These are phyloP conservation scores for Neofusicoccum sp. DNA, from an alignment of 2,329 filamentous ascomycete genomes.

Conservation along the genomic window DNA sequence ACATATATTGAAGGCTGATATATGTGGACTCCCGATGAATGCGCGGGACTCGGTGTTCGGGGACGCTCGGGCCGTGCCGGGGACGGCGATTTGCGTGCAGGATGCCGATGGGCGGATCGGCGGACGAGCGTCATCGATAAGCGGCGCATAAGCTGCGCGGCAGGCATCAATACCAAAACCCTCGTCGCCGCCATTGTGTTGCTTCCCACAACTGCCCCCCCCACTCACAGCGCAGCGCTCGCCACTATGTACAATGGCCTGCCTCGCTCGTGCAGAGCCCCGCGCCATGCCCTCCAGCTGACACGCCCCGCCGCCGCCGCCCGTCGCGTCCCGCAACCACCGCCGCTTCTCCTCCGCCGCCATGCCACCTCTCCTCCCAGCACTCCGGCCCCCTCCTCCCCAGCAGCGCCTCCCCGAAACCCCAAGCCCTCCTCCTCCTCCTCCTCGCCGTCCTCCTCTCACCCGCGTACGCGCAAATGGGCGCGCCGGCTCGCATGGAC, in stretches of 20 bases:
- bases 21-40: neutral
- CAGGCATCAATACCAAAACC: neutral
- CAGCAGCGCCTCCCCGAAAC: constrained; percentile 60
- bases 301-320: constrained; percentile 17
- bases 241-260: constrained; percentile 41
- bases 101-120: neutral
- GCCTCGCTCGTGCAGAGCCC: constrained; percentile 33
- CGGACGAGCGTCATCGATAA: constrained; percentile 3
- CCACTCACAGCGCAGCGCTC: constrained; percentile 3
- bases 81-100: constrained; percentile 1
- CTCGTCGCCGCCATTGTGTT: neutral
- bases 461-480: constrained; percentile 67
- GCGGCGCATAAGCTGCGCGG: neutral
- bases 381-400: constrained; percentile 57
- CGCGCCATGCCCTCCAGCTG: constrained; percentile 22
- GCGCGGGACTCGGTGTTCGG: neutral
- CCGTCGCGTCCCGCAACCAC: constrained; percentile 23
- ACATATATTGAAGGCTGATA: neutral
- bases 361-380: neutral
- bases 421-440: constrained; percentile 54
- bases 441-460: constrained; percentile 43
- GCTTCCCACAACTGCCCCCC: neutral
- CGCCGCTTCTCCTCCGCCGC: constrained; percentile 26
- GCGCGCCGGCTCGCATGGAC: constrained; percentile 68
- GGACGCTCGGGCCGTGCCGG: neutral